phyloP scores from a whole-genome alignment of 352 stramenopile species.

The Achlya hypogyna region DNA sequence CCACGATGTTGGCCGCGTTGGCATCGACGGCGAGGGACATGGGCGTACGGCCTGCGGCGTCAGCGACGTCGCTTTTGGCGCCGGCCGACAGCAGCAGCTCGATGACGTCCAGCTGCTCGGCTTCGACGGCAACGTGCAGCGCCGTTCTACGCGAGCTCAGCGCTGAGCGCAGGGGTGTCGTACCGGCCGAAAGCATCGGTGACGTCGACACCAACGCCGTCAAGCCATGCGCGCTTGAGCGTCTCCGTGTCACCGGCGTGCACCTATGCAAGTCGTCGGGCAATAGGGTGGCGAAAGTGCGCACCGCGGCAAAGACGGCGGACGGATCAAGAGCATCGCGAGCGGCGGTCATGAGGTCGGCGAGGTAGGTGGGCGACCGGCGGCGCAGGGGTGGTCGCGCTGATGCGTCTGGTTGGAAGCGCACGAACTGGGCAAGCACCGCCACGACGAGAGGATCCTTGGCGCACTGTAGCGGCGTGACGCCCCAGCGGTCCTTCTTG shows the following conservation, averaged over 20 bases:
- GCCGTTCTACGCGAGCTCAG: slow-evolving; percentile 30
- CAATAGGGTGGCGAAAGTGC: slow-evolving; percentile 10
- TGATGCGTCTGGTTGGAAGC: slow-evolving; percentile 3
- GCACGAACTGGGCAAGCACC: slow-evolving; percentile 41
- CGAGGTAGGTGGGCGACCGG: neutral
- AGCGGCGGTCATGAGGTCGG: neutral
- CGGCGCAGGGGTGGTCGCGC: slow-evolving; percentile 20
- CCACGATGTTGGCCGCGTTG: slow-evolving; percentile 38
- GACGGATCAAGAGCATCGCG: slow-evolving; percentile 19
- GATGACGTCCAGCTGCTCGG: slow-evolving; percentile 54
- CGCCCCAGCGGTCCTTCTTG: slow-evolving; percentile 55
- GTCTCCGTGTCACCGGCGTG: slow-evolving; percentile 55
- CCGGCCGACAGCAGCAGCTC: slow-evolving; percentile 65
- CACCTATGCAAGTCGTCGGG: slow-evolving; percentile 48
- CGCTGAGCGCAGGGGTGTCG: neutral
- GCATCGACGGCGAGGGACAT: slow-evolving; percentile 61
- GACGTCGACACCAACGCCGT: slow-evolving; percentile 49
- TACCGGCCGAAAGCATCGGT: slow-evolving; percentile 35
- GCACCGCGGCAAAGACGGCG: slow-evolving; percentile 11
- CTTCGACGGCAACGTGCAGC: slow-evolving; percentile 71
- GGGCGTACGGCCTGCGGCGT: slow-evolving; percentile 43
- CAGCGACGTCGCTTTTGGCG: slow-evolving; percentile 47
- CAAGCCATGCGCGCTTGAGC: slow-evolving; percentile 68
- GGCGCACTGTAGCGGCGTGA: slow-evolving; percentile 58
- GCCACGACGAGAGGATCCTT: slow-evolving; percentile 39